A percentile compares a stretch with the other conserved stretches of the same genome.
phyloP scores from a whole-genome alignment of 495 filamentous ascomycete genomes.

The Daldinia childiae region DNA sequence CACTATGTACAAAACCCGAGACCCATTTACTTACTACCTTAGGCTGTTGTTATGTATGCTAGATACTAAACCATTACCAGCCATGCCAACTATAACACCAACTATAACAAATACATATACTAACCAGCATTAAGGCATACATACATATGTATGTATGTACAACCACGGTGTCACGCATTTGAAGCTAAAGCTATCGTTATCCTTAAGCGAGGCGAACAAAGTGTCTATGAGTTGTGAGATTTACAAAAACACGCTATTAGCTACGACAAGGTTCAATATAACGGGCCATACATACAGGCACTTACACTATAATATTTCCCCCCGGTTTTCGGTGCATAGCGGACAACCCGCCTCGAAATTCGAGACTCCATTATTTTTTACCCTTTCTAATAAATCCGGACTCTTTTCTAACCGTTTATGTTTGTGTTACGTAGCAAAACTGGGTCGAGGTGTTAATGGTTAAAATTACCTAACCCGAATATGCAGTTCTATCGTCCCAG shows the following conservation, averaged over 20 bases:
- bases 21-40: neutral
- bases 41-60: neutral
- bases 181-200: conserved; percentile 28
- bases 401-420: conserved; percentile 3
- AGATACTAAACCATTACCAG: neutral
- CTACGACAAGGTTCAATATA: too few species aligned
- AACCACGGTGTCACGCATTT: neutral
- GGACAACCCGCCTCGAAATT: conserved; percentile 34
- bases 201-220: conserved; percentile 37
- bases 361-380: conserved; percentile 22
- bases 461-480: conserved; percentile 30
- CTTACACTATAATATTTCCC: too few species aligned
- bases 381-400: neutral
- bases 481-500: conserved; percentile 31
- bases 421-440: conserved; percentile 11
- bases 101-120: neutral
- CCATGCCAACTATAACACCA: neutral
- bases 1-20: too few species aligned
- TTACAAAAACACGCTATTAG: too few species aligned
- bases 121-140: neutral
- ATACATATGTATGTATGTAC: neutral
- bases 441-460: conserved; percentile 10
- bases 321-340: conserved; percentile 30
- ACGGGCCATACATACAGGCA: too few species aligned
- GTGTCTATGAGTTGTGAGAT: conserved; percentile 20